phyloP scores from a whole-genome alignment of 345 rosid species.

The Arabis hirsuta region DNA sequence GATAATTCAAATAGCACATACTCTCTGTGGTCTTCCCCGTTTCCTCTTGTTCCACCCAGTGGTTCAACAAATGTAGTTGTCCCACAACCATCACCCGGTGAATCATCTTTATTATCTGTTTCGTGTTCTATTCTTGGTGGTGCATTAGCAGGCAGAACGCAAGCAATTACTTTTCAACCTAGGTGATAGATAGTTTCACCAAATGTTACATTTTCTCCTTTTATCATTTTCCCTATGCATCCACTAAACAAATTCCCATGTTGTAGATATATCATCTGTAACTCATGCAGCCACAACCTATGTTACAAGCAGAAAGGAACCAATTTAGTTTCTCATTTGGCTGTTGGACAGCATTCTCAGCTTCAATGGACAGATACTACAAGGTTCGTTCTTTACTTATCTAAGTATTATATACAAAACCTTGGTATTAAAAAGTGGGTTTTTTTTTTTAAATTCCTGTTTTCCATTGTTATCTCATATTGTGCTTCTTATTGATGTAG shows the following conservation, averaged over 20 bases:
- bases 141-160: slow-evolving; percentile 73
- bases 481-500: slow-evolving; percentile 25
- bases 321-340: slow-evolving; percentile 62
- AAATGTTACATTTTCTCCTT: slow-evolving; percentile 15
- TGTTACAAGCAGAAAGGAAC: slow-evolving; percentile 93
- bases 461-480: slow-evolving; percentile 4
- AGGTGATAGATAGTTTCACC: slow-evolving; percentile 48
- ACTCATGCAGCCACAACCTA: slow-evolving; percentile 81
- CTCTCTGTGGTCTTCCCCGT: slow-evolving; percentile 74
- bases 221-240: slow-evolving; percentile 24
- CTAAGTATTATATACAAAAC: slow-evolving; percentile 10
- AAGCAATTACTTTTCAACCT: slow-evolving; percentile 88
- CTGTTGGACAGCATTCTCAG: slow-evolving; percentile 73
- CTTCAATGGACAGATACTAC: slow-evolving; percentile 85
- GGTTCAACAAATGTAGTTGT: slow-evolving; percentile 81
- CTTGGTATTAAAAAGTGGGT: not conserved
- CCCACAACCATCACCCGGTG: slow-evolving; percentile 65
- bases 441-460: not conserved
- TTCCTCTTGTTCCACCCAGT: slow-evolving; percentile 79
- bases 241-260: slow-evolving; percentile 23
- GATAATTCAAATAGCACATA: slow-evolving; percentile 47
- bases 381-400: slow-evolving; percentile 54
- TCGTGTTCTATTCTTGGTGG: slow-evolving; percentile 69
- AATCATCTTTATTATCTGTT: slow-evolving; percentile 76
- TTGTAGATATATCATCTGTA: slow-evolving; percentile 82